Conservation (phyloP, 2,329 filamentous ascomycete genomes). For the Trematosphaeria pertusa region DNA sequence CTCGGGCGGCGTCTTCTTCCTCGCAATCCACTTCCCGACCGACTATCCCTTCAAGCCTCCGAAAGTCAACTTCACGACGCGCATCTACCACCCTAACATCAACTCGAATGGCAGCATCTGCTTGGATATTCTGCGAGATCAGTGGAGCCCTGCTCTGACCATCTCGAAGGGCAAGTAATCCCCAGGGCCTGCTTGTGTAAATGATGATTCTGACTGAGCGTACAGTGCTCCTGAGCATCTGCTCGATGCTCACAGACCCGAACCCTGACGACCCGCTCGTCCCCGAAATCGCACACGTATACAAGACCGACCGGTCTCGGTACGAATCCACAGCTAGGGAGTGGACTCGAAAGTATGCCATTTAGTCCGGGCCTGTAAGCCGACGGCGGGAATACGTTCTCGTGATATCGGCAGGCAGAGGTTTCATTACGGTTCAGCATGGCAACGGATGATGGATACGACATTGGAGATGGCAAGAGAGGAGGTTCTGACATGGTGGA, state of each 20-base stretch:
- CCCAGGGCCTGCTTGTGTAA: not conserved
- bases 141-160: constrained; percentile 98
- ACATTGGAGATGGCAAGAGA: constrained; percentile 31
- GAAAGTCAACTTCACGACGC: constrained; percentile 99
- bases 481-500: constrained; percentile 36
- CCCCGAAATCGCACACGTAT: constrained; percentile 98
- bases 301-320: constrained; percentile 96
- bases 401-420: not conserved
- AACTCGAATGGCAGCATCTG: constrained; percentile 99
- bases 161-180: constrained; percentile 86
- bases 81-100: constrained; percentile 99
- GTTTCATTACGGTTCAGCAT: constrained; percentile 35
- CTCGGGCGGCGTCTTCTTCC: constrained; percentile 98
- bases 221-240: constrained; percentile 94
- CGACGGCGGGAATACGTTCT: too few relatives aligned
- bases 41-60: constrained; percentile 99
- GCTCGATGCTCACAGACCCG: constrained; percentile 99
- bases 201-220: constrained; percentile 25
- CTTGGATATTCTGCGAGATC: constrained; percentile 96
- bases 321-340: constrained; percentile 97
- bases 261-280: constrained; percentile 99
- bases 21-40: constrained; percentile 98
- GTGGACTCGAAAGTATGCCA: constrained; percentile 99
- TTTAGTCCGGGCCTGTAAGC: too few relatives aligned
- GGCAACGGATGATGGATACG: constrained; percentile 25